Evolutionary conservation across 2,329 filamentous ascomycete genomes (phyloP), one percentile per base, ranked within the genome.

Genomic region (Aspergillus pseudoviridinutans): DNA sequence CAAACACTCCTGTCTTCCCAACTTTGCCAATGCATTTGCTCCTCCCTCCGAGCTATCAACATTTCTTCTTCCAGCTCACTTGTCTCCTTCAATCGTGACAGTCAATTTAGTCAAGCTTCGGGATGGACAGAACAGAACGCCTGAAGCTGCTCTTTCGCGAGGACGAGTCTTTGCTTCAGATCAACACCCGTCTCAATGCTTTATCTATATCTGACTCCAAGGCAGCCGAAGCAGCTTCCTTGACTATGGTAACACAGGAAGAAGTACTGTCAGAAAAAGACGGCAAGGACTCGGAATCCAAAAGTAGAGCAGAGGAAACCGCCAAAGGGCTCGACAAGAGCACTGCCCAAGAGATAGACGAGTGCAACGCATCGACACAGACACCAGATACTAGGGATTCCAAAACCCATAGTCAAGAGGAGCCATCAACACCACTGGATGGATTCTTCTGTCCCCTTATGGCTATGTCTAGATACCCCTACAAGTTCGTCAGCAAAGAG

Each of bases 401-500:
- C n/a, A 46, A 14, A n/a, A 22, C 3, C n/a, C 41, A 53, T 25
- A 3, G 12, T 3, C 50, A 22, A 44, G 27, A 27, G n/a, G 32
- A 32, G 29, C 20, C 12, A 29, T 22, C 54, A 22, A 32, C 53
- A 14, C 56, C 57, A 4, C 44, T 61, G 27, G 59, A 65, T 29
- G 62, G 65, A 9, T 66, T 63, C 14, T 79, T 78, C 61, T 79
- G 74, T 56, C 74, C 75, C 5, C 66, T 77, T 28, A 49, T 67
- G 9, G 69, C 75, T 20, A 67, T 78, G 6, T 69, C 70, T 14
- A 74, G 73, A 42, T 78, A 74, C 53, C 76, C 77, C 3, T 79
- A 79, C 66, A 76, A 72, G 56, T 75, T 74, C 57, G 63, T 80
- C 49, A 58, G 61, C 52, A 68, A 70, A 9, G 60, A 71, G 4